Evolutionary conservation across 2,329 filamentous ascomycete genomes (phyloP).

Genomic region (Paraphoma sp.): DNA sequence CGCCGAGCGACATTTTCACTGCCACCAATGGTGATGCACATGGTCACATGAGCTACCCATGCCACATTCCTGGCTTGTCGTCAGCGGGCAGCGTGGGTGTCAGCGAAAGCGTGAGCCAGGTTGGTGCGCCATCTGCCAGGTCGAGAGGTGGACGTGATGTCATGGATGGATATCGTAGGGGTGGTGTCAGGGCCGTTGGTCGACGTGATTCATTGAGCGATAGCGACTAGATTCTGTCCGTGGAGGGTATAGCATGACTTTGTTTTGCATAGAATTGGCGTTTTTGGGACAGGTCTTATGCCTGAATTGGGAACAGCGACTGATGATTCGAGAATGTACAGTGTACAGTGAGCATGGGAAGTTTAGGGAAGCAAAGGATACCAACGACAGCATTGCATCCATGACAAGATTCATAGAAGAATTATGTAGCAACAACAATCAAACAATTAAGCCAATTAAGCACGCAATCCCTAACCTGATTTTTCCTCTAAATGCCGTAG

Average conservation of each 20-base stretch:
- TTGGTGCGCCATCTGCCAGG: conserved; percentile 39
- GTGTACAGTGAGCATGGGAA: conserved; percentile 4
- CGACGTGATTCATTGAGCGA: conserved; percentile 62
- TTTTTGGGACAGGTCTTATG: not conserved
- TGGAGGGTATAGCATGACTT: not conserved
- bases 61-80: conserved; percentile 63
- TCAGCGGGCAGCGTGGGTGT: conserved; percentile 41
- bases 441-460: not conserved
- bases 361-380: not conserved
- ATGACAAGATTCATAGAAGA: not conserved
- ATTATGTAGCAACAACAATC: conserved; percentile 4
- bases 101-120: conserved; percentile 50
- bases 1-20: conserved; percentile 43
- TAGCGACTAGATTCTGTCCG: conserved; percentile 48
- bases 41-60: conserved; percentile 63
- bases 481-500: no score
- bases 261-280: not conserved
- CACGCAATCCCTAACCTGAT: not conserved
- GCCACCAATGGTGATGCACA: conserved; percentile 49
- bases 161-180: conserved; percentile 51
- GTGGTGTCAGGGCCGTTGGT: conserved; percentile 48
- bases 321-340: not conserved
- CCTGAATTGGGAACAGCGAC: not conserved
- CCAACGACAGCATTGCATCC: not conserved
- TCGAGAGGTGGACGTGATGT: conserved; percentile 49